These are phyloP conservation scores for Vitellaria paradoxa DNA, from an alignment of 179 eudicot genomes.

Conservation along the genomic window DNA sequence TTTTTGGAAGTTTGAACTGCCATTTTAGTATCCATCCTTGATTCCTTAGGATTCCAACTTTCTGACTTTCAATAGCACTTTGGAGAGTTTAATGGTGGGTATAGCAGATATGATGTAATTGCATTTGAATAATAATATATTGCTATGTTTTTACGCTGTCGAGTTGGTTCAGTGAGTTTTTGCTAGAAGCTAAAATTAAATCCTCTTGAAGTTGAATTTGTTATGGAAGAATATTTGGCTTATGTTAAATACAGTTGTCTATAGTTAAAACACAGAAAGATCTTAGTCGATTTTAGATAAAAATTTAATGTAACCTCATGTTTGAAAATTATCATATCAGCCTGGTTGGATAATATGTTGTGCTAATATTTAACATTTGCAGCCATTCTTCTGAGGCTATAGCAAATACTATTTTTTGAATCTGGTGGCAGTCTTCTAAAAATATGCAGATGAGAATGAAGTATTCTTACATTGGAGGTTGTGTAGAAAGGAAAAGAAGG, in stretches of 20 bases:
- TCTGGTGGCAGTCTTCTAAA: background rate
- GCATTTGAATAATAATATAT: background rate
- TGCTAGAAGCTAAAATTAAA: background rate
- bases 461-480: background rate
- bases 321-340: background rate
- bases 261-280: background rate
- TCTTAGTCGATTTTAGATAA: background rate
- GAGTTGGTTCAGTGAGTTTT: background rate
- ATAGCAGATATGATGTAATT: background rate
- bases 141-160: background rate
- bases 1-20: background rate
- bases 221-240: background rate
- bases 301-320: background rate
- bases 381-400: background rate
- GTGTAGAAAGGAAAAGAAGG: background rate
- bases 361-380: too few relatives aligned
- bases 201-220: background rate
- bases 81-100: background rate
- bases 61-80: background rate
- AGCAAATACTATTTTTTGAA: background rate
- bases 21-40: background rate
- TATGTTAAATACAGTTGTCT: background rate
- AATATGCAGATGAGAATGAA: background rate
- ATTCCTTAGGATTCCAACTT: background rate
- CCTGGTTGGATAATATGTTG: too few relatives aligned